A percentile compares a stretch with the other conserved stretches of the same genome.
phyloP scores from a whole-genome alignment of 306 rosid species.

The Begonia masoniana region DNA sequence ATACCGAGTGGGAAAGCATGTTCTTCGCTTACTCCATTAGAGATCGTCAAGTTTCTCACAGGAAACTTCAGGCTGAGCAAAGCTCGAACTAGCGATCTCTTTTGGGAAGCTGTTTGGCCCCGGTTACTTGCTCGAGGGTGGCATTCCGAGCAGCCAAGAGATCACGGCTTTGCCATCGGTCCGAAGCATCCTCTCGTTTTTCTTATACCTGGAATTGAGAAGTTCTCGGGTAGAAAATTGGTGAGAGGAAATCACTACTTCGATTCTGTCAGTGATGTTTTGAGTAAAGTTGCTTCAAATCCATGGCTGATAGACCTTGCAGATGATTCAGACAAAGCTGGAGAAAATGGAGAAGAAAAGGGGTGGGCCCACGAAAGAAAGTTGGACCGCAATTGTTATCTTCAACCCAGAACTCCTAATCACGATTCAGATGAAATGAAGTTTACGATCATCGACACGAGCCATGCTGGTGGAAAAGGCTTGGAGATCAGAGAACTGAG shows the following conservation, averaged over 20 bases:
- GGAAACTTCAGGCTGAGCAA: slow-evolving; percentile 86
- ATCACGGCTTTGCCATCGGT: slow-evolving; percentile 26
- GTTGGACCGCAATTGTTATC: too few species aligned
- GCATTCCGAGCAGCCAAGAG: slow-evolving; percentile 87
- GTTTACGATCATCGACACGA: slow-evolving; percentile 87
- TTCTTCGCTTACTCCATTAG: slow-evolving; percentile 44
- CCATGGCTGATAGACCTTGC: slow-evolving; percentile 73
- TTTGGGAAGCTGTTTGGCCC: slow-evolving; percentile 99
- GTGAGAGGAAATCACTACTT: slow-evolving; percentile 68
- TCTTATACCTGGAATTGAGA: slow-evolving; percentile 76
- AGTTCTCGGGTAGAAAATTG: slow-evolving; percentile 56
- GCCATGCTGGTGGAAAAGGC: slow-evolving; percentile 32
- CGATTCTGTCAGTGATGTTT: slow-evolving; percentile 70
- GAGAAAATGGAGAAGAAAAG: slow-evolving; percentile 29
- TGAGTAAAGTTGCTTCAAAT: slow-evolving; percentile 65
- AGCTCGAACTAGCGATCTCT: slow-evolving; percentile 77
- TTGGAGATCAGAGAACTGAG: slow-evolving; percentile 47
- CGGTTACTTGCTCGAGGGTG: slow-evolving; percentile 93
- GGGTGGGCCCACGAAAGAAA: too few species aligned
- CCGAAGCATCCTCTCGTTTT: slow-evolving; percentile 57
- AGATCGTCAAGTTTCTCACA: slow-evolving; percentile 63
- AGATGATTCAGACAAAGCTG: slow-evolving; percentile 23
- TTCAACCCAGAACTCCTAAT: slow-evolving; percentile 42
- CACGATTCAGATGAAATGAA: slow-evolving; percentile 30
- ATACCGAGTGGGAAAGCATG: slow-evolving; percentile 83